Conservation (phyloP, 2,329 filamentous ascomycete species). For the Dactylellina leptospora region DNA sequence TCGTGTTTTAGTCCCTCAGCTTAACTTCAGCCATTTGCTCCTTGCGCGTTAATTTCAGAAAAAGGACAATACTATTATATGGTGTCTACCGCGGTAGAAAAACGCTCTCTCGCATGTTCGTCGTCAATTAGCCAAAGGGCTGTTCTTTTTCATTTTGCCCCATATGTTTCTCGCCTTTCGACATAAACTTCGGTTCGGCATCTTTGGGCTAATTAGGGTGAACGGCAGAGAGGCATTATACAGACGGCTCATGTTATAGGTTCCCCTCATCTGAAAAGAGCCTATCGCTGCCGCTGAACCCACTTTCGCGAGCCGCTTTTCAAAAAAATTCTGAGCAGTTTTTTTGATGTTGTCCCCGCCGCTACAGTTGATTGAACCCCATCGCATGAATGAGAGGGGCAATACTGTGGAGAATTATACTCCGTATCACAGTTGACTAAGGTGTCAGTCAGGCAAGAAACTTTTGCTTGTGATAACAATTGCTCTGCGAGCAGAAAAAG, state of each 20-base stretch:
- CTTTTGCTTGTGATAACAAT: constrained; percentile 25
- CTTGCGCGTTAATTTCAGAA: constrained; percentile 6
- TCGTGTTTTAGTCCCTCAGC: constrained; percentile 1
- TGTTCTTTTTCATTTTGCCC: constrained; percentile 1
- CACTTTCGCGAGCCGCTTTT: constrained; percentile 8
- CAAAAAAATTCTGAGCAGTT: not conserved
- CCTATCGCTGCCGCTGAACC: not conserved
- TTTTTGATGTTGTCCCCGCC: not conserved
- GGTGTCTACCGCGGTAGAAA: constrained; percentile 29
- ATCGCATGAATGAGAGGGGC: too few relatives aligned
- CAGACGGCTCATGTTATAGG: constrained; percentile 3
- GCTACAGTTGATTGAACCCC: not conserved
- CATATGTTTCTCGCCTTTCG: constrained; percentile 18
- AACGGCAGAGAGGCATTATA: constrained; percentile 10
- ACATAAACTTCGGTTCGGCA: constrained; percentile 45
- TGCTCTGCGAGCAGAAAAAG: constrained; percentile 5
- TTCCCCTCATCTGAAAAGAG: not conserved
- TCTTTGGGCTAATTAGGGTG: constrained; percentile 48
- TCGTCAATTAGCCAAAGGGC: constrained; percentile 45
- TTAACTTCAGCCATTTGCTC: constrained; percentile 8
- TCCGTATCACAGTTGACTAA: constrained; percentile 41
- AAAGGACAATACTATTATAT: not conserved
- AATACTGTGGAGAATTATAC: constrained; percentile 38
- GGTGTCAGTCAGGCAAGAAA: constrained; percentile 24
- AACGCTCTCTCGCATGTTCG: not conserved